Evolutionary conservation across 2,329 filamentous ascomycete species (phyloP).

Genomic region (Colletotrichum tamarilloi): DNA sequence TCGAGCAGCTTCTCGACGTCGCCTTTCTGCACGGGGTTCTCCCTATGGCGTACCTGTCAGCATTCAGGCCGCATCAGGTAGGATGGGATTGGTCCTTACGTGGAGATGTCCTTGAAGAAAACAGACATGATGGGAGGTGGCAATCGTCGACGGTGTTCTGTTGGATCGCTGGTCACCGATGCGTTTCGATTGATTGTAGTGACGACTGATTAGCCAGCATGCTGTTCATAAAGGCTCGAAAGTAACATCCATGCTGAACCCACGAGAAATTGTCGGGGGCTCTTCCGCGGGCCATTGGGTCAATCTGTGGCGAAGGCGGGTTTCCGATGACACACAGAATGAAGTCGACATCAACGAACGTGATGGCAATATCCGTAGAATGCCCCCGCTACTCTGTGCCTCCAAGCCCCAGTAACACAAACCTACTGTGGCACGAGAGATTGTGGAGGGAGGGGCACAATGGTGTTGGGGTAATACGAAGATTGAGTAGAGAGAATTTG

Average conservation of each 20-base stretch:
- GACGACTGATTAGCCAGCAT: neutral
- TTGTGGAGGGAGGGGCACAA: slow-evolving; percentile 4
- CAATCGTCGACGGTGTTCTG: neutral
- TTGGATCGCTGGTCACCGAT: neutral
- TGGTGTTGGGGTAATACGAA: slow-evolving; percentile 4
- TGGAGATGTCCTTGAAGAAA: slow-evolving; percentile 51
- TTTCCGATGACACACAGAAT: slow-evolving; percentile 30
- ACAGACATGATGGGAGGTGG: slow-evolving; percentile 46
- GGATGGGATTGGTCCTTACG: slow-evolving; percentile 39
- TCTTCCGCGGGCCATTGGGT: neutral
- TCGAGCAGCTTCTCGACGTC: slow-evolving; percentile 50
- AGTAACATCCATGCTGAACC: neutral
- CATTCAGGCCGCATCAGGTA: neutral
- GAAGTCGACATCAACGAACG: slow-evolving; percentile 11
- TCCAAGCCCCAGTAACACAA: neutral
- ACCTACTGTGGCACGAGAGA: neutral
- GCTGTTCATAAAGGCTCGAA: slow-evolving; percentile 11
- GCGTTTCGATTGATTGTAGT: neutral
- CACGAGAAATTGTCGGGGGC: neutral
- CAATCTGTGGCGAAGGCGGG: neutral
- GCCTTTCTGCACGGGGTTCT: slow-evolving; percentile 53
- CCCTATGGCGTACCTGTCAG: slow-evolving; percentile 37
- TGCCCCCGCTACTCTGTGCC: neutral
- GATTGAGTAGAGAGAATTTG: neutral
- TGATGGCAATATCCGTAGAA: neutral